phyloP scores from a whole-genome alignment of 2,329 filamentous ascomycete genomes.

The Pseudophaeomoniella oleicola region DNA sequence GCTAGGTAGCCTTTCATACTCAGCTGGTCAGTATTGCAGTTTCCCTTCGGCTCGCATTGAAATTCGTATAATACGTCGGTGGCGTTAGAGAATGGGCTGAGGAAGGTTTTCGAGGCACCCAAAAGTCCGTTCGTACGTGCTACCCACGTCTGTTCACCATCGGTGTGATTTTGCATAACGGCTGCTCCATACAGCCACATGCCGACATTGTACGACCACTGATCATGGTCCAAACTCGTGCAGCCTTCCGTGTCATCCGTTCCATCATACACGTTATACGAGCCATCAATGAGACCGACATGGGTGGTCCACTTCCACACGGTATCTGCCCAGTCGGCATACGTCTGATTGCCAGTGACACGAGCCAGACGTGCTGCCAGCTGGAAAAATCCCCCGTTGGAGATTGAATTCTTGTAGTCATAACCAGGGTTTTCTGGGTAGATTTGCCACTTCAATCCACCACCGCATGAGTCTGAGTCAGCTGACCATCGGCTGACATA shows the following conservation, averaged over 20 bases:
- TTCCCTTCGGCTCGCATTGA: conserved; percentile 45
- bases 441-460: conserved; percentile 72
- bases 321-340: conserved; percentile 46
- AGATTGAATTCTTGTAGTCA: conserved; percentile 69
- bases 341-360: conserved; percentile 48
- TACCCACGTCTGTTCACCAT: conserved; percentile 40
- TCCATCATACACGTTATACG: conserved; percentile 53
- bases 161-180: conserved; percentile 37
- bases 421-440: conserved; percentile 63
- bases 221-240: conserved; percentile 43
- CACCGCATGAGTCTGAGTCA: conserved; percentile 39
- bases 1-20: conserved; percentile 59
- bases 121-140: conserved; percentile 41
- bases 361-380: conserved; percentile 61
- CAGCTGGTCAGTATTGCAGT: conserved; percentile 57
- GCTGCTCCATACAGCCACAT: conserved; percentile 35
- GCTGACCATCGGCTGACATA: conserved; percentile 58
- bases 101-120: conserved; percentile 34
- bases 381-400: conserved; percentile 73
- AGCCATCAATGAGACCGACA: conserved; percentile 44
- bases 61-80: conserved; percentile 49
- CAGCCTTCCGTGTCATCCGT: conserved; percentile 44
- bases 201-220: conserved; percentile 55
- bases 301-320: conserved; percentile 47
- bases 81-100: conserved; percentile 22